Percentiles rank a stretch among this genome's conserved stretches.
phyloP scores from a whole-genome alignment of 768 basidiomycete species.

The Amanita polypyramis region DNA sequence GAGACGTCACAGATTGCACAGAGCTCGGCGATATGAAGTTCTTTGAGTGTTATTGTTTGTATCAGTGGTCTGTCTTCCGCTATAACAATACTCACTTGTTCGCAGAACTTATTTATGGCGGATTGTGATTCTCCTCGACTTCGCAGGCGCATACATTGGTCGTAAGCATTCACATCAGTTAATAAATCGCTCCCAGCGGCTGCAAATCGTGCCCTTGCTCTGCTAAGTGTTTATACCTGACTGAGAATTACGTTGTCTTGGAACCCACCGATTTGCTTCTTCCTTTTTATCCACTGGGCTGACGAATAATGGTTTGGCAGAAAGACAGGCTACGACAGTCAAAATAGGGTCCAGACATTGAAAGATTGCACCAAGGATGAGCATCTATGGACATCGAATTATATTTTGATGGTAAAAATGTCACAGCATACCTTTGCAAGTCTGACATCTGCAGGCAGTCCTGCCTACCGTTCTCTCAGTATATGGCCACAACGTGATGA shows the following conservation, averaged over 20 bases:
- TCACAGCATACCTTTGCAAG: slow-evolving; percentile 58
- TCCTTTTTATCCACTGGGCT: slow-evolving; percentile 79
- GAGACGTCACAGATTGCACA: slow-evolving; percentile 66
- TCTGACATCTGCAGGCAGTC: slow-evolving; percentile 81
- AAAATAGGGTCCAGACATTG: slow-evolving; percentile 73
- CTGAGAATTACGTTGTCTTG: neutral
- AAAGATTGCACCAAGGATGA: slow-evolving; percentile 77
- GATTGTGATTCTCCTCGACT: slow-evolving; percentile 36
- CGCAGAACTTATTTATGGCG: slow-evolving; percentile 51
- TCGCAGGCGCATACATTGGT: slow-evolving; percentile 44
- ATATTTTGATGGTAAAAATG: neutral
- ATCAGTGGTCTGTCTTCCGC: slow-evolving; percentile 2
- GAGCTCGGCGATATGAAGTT: slow-evolving; percentile 75
- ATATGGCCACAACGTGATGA: neutral
- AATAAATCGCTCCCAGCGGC: slow-evolving; percentile 74
- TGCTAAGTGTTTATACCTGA: slow-evolving; percentile 17
- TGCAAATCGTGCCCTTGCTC: slow-evolving; percentile 63
- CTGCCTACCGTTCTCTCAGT: slow-evolving; percentile 34
- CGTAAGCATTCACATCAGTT: slow-evolving; percentile 71
- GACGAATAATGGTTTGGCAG: slow-evolving; percentile 80
- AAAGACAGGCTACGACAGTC: slow-evolving; percentile 74
- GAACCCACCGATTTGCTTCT: slow-evolving; percentile 55
- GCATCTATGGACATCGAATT: slow-evolving; percentile 50
- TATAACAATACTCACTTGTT: slow-evolving; percentile 35
- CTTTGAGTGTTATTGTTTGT: slow-evolving; percentile 25